Evolutionary conservation across 2,329 filamentous ascomycete genomes (phyloP).

Genomic region (Aspergillus sergii): DNA sequence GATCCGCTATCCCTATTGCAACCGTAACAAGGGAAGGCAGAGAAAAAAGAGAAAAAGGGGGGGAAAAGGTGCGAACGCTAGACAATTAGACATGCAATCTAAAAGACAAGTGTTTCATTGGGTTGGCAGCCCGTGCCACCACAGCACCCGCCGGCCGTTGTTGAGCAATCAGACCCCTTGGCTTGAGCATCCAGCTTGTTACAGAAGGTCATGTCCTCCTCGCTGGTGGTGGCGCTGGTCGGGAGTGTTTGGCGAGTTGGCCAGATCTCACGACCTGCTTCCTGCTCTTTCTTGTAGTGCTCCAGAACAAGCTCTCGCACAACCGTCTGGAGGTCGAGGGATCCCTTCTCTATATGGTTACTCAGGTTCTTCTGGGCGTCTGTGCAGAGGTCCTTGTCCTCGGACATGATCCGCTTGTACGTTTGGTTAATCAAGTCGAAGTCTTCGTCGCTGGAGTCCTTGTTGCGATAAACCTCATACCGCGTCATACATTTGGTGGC

Average conservation of each 20-base stretch:
- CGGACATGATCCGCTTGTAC: slow-evolving; percentile 66
- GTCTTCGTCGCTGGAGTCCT: slow-evolving; percentile 58
- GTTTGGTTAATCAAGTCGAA: slow-evolving; percentile 60
- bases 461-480: slow-evolving; percentile 67
- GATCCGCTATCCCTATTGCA: background rate
- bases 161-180: slow-evolving; percentile 1
- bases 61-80: background rate
- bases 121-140: slow-evolving; percentile 21
- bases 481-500: slow-evolving; percentile 57
- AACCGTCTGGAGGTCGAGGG: slow-evolving; percentile 57
- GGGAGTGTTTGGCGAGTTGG: slow-evolving; percentile 48
- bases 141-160: slow-evolving; percentile 21
- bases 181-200: slow-evolving; percentile 14
- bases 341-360: slow-evolving; percentile 58
- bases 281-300: slow-evolving; percentile 51
- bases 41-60: background rate
- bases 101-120: slow-evolving; percentile 7
- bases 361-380: slow-evolving; percentile 62
- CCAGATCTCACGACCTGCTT: slow-evolving; percentile 54
- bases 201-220: slow-evolving; percentile 37
- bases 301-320: slow-evolving; percentile 53
- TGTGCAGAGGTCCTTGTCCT: slow-evolving; percentile 65
- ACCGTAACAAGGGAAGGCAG: background rate
- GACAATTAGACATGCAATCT: background rate
- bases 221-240: slow-evolving; percentile 24